Conservation (phyloP, 2,329 filamentous ascomycete species). For the Aspergillus sp. region DNA sequence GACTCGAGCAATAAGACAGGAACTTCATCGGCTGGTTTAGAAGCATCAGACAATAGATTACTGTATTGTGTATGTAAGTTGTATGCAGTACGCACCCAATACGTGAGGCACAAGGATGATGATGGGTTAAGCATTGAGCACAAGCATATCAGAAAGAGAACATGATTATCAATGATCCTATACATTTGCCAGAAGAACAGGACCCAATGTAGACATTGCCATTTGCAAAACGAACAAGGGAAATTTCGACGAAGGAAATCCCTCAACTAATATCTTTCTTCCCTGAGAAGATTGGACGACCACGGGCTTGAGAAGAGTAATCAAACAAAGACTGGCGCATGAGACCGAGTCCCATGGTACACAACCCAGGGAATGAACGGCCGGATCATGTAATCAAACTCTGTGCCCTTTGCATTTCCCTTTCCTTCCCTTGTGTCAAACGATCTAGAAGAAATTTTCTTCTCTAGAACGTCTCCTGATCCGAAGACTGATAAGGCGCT, state of each 20-base stretch:
- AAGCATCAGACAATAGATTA: not conserved
- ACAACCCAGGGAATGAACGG: not conserved
- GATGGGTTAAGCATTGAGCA: not conserved
- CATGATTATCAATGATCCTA: not conserved
- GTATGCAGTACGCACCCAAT: not conserved
- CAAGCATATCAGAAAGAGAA: not conserved
- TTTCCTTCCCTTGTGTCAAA: not conserved
- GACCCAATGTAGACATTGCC: not conserved
- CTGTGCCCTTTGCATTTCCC: not conserved
- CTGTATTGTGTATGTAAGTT: not conserved
- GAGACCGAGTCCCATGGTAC: not conserved
- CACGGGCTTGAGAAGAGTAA: not conserved
- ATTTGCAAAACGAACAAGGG: not conserved
- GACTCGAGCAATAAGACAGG: no score
- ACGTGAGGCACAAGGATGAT: not conserved
- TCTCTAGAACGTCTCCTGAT: not conserved
- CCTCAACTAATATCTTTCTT: not conserved
- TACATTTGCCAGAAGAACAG: not conserved
- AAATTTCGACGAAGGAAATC: not conserved
- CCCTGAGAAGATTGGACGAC: not conserved
- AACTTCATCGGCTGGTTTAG: not conserved
- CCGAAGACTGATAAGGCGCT: not conserved
- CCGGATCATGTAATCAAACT: constrained; percentile 2
- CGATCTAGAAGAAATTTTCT: not conserved
- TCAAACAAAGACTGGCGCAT: not conserved